Base-by-base conservation (phyloP, 768 basidiomycete genomes). In the Phlebiopsis flavidoalba region DNA sequence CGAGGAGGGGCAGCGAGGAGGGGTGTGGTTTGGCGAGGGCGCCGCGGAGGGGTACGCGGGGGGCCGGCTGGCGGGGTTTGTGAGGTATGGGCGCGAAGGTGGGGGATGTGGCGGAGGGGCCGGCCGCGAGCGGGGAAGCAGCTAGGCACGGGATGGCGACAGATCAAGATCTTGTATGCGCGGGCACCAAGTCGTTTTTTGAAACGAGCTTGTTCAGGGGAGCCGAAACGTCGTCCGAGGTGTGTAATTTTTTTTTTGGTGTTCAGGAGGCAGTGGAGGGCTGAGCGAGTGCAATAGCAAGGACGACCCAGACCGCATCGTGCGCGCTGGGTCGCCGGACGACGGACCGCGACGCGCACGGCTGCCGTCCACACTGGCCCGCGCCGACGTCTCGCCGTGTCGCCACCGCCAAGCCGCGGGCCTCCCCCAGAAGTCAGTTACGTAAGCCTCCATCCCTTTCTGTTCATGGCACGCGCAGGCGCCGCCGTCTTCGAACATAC, bases 81-180 rank as follows among this genome's bases (percentile, higher is more conserved):
- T 70, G 31, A 53, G 60, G 43, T 71, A 76, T 4, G 78, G 78
- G 5, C 73, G 66, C n/a, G 49, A 70, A 74, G 24, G 71, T 75
- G 7, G 79, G 77, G 11, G 69, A 68, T 59, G 65, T 69, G 60
- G 63, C 74, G 65, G 79, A 79, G 64, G 72, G 76, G 62, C 74
- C 70, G 57, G 80, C n/a, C n/a, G 82, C 64, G 84, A 85, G 69
- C 79, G 83, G 33, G 71, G n/a, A n/a, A n/a, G n/a, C n/a, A n/a
- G n/a, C n/a, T n/a, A n/a, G n/a, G n/a, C n/a, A n/a, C n/a, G n/a
- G n/a, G n/a, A n/a, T n/a, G n/a, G n/a, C n/a, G n/a, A n/a, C n/a
- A n/a, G n/a, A n/a, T n/a, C n/a, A n/a, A n/a, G n/a, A n/a, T n/a
- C n/a, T n/a, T n/a, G n/a, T n/a, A n/a, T n/a, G n/a, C n/a, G n/a